These are phyloP conservation scores for Vitis riparia DNA, from an alignment of 164 flowering plant genomes.

Conservation along the genomic window DNA sequence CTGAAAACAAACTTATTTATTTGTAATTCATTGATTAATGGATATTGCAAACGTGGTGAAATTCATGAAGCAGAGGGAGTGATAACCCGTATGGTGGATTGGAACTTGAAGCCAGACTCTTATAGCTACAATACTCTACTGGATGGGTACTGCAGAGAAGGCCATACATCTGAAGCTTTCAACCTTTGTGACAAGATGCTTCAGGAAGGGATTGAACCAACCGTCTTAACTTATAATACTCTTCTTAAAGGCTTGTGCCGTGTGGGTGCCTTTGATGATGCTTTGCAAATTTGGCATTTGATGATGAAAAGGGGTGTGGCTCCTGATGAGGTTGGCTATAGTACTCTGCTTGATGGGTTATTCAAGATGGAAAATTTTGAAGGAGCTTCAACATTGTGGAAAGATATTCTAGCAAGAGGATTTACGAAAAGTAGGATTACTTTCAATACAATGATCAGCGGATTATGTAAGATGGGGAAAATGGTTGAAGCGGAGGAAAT, in stretches of 20 bases:
- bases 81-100: slow-evolving; percentile 42
- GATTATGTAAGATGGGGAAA: slow-evolving; percentile 75
- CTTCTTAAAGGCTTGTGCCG: slow-evolving; percentile 74
- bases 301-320: slow-evolving; percentile 68
- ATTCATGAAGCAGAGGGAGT: slow-evolving; percentile 52
- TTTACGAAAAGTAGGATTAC: slow-evolving; percentile 38
- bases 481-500: slow-evolving; percentile 70
- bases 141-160: slow-evolving; percentile 71
- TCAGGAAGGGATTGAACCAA: slow-evolving; percentile 48
- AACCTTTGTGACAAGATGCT: slow-evolving; percentile 61
- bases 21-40: slow-evolving; percentile 74
- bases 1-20: slow-evolving; percentile 57
- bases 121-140: slow-evolving; percentile 70
- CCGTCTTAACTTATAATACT: slow-evolving; percentile 72
- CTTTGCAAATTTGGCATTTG: slow-evolving; percentile 61
- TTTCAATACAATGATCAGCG: slow-evolving; percentile 72
- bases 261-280: slow-evolving; percentile 51
- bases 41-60: slow-evolving; percentile 72
- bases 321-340: slow-evolving; percentile 63
- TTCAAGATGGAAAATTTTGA: slow-evolving; percentile 61
- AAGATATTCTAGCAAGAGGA: slow-evolving; percentile 55
- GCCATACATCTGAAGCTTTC: slow-evolving; percentile 46
- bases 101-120: slow-evolving; percentile 65
- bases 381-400: slow-evolving; percentile 65
- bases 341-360: slow-evolving; percentile 71